These are phyloP conservation scores for Ascochyta rabiei DNA, from an alignment of 2,329 filamentous ascomycete species.

Conservation along the genomic window DNA sequence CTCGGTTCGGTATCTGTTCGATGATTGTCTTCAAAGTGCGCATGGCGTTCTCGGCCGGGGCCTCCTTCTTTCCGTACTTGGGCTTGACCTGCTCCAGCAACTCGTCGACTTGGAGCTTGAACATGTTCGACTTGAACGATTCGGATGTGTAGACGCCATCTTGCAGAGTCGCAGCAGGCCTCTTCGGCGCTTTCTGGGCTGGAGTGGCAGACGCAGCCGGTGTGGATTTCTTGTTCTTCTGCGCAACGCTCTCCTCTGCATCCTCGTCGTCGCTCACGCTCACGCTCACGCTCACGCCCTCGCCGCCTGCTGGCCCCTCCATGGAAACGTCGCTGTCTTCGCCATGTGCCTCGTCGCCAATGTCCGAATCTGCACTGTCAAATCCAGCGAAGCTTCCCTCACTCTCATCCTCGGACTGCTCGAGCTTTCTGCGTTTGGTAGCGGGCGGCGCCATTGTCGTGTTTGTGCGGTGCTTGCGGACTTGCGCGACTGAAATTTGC, in stretches of 20 bases:
- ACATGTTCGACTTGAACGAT: constrained; percentile 69
- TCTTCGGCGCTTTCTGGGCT: constrained; percentile 24
- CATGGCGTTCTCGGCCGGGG: constrained; percentile 57
- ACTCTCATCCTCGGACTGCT: constrained; percentile 44
- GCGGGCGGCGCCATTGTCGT: constrained; percentile 45
- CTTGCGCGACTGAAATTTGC: constrained; percentile 25
- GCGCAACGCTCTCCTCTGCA: constrained; percentile 22
- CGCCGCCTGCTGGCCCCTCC: constrained; percentile 21
- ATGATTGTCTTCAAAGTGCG: constrained; percentile 62
- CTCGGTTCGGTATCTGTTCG: constrained; percentile 60
- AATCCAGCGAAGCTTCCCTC: constrained; percentile 34
- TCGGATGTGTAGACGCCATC: constrained; percentile 56
- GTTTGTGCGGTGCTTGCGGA: constrained; percentile 8
- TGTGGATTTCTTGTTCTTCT: constrained; percentile 7
- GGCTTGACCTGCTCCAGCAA: constrained; percentile 63
- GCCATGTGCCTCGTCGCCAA: constrained; percentile 14
- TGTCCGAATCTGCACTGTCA: constrained; percentile 25
- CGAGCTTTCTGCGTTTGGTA: constrained; percentile 57
- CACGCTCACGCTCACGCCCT: constrained; percentile 15
- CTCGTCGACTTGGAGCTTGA: constrained; percentile 71
- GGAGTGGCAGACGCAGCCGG: constrained; percentile 10
- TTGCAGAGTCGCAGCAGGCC: constrained; percentile 32
- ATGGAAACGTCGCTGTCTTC: constrained; percentile 23
- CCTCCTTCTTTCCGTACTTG: constrained; percentile 63
- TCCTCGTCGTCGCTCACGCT: constrained; percentile 23